Evolutionary conservation across 768 basidiomycete genomes (phyloP).

Genomic region (Hemileccinum rubropunctum): DNA sequence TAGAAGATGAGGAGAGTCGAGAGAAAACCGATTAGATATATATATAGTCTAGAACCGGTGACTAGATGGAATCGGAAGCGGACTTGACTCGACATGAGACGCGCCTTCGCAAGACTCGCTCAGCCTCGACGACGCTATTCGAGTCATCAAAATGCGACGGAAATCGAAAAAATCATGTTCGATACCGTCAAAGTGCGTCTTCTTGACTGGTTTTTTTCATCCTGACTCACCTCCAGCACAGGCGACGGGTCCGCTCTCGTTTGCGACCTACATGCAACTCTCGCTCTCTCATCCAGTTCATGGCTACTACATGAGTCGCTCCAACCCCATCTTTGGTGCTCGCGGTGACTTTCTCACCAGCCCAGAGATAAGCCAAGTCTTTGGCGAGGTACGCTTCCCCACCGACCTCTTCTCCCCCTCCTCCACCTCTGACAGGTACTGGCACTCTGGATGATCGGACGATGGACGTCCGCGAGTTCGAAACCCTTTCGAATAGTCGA

Average conservation of each 20-base stretch:
- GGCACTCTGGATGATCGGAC: slow-evolving; percentile 80
- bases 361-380: slow-evolving; percentile 94
- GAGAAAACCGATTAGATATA: no score
- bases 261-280: slow-evolving; percentile 88
- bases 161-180: slow-evolving; percentile 39
- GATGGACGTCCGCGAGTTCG: slow-evolving; percentile 61
- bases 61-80: no score
- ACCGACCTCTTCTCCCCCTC: background rate
- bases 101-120: no score
- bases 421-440: slow-evolving; percentile 55
- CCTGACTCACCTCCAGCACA: slow-evolving; percentile 28
- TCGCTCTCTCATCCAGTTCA: slow-evolving; percentile 86
- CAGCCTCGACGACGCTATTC: no score
- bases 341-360: slow-evolving; percentile 94
- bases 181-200: slow-evolving; percentile 69
- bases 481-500: slow-evolving; percentile 72
- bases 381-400: slow-evolving; percentile 77
- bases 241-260: slow-evolving; percentile 87
- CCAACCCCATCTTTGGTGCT: slow-evolving; percentile 76
- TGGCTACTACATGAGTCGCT: slow-evolving; percentile 78
- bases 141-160: no score
- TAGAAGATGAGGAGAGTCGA: background rate
- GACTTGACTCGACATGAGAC: no score
- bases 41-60: no score
- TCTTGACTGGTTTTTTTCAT: no score